Percentiles rank a stretch among this genome's conserved stretches.
Conservation (phyloP, 352 stramenopile genomes). For the Phytophthora pistaciae region DNA sequence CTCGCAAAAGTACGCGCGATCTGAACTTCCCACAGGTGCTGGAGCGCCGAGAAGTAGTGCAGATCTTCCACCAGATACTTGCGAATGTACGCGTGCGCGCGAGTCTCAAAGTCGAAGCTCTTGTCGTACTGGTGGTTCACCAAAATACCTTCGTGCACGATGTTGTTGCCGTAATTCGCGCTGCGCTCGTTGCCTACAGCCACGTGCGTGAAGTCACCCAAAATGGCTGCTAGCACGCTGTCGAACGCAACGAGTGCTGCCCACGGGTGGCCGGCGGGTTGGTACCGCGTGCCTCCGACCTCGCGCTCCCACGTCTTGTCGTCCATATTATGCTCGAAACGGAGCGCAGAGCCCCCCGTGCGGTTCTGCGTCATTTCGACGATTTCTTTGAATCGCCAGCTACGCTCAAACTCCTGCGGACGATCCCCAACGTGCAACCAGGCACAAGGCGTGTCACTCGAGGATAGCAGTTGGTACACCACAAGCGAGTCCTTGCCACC, state of each 20-base stretch:
- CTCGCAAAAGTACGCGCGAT: slow-evolving; percentile 47
- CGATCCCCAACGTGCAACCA: slow-evolving; percentile 49
- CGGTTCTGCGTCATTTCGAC: slow-evolving; percentile 37
- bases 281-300: slow-evolving; percentile 34
- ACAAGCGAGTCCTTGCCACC: slow-evolving; percentile 52
- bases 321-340: slow-evolving; percentile 47
- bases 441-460: slow-evolving; percentile 32
- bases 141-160: slow-evolving; percentile 35
- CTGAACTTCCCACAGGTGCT: slow-evolving; percentile 57
- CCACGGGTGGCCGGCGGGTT: slow-evolving; percentile 47
- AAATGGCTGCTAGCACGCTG: slow-evolving; percentile 43
- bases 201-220: slow-evolving; percentile 42
- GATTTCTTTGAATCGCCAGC: slow-evolving; percentile 43
- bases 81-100: slow-evolving; percentile 44
- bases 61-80: slow-evolving; percentile 46
- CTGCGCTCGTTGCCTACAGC: slow-evolving; percentile 53
- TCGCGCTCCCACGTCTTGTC: slow-evolving; percentile 40
- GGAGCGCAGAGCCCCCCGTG: slow-evolving; percentile 25
- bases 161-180: slow-evolving; percentile 52
- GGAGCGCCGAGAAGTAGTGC: slow-evolving; percentile 54
- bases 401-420: slow-evolving; percentile 43
- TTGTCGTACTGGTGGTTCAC: slow-evolving; percentile 67
- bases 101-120: slow-evolving; percentile 50
- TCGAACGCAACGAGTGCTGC: slow-evolving; percentile 50
- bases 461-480: slow-evolving; percentile 40